A percentile compares a stretch with the other conserved stretches of the same genome.
These are phyloP conservation scores for Alternaria dauci DNA, from an alignment of 2,329 filamentous ascomycete species.

Conservation along the genomic window DNA sequence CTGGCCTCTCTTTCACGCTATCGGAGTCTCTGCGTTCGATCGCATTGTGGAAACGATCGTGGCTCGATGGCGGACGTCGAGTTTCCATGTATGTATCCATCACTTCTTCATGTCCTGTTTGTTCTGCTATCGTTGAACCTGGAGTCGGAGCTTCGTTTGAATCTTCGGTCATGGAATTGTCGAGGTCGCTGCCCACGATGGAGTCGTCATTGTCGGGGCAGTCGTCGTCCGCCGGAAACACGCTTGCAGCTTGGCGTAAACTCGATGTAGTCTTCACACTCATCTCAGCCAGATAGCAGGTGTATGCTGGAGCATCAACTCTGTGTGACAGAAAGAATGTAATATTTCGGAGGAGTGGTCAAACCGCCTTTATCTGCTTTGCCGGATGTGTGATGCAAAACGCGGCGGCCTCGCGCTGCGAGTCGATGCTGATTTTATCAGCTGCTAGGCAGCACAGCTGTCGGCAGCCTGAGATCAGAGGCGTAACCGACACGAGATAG, in stretches of 20 bases:
- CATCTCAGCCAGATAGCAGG: neutral
- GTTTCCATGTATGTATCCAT: neutral
- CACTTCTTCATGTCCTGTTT: neutral
- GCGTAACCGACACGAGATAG: neutral
- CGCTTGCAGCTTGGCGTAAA: neutral
- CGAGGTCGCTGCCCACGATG: neutral
- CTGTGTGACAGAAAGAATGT: too few species aligned
- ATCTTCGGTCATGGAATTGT: neutral
- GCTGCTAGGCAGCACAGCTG: constrained; percentile 4
- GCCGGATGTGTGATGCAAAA: neutral
- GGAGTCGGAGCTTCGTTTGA: neutral
- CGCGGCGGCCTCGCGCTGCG: neutral
- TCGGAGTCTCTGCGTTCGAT: constrained; percentile 18
- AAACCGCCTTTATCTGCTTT: neutral
- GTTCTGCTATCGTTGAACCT: neutral
- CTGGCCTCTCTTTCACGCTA: constrained; percentile 11
- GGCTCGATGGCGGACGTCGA: neutral
- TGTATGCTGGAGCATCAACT: neutral
- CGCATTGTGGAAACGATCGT: constrained; percentile 13
- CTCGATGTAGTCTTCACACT: neutral
- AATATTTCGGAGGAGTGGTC: neutral
- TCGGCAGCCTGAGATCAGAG: neutral
- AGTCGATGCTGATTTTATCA: neutral
- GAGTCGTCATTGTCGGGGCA: neutral
- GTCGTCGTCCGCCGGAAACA: neutral